Evolutionary conservation across 2,329 filamentous ascomycete species (phyloP).

Genomic region (Cladophialophora chaetospira): DNA sequence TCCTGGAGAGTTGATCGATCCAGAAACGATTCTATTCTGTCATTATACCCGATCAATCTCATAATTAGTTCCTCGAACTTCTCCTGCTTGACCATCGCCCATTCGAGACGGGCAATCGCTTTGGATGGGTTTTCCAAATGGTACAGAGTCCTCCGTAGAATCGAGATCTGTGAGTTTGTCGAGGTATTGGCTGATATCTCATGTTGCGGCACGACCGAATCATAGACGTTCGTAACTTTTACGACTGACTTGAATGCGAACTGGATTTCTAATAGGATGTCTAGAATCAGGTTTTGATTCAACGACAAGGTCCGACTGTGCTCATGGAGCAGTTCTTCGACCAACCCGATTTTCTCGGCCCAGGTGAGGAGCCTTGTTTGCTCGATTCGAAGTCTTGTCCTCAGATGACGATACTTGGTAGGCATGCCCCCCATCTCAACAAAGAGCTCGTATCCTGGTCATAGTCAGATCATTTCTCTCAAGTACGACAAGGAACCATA

Average conservation of each 20-base stretch:
- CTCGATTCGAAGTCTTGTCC: constrained; percentile 9
- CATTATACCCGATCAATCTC: constrained; percentile 13
- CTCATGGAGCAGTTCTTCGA: constrained; percentile 11
- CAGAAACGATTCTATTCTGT: constrained; percentile 2
- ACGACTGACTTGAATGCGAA: constrained; percentile 1
- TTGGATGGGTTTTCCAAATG: neutral
- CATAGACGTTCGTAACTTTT: too few species aligned
- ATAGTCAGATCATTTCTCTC: too few species aligned
- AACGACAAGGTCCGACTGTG: constrained; percentile 3
- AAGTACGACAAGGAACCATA: too few species aligned
- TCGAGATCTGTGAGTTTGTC: too few species aligned
- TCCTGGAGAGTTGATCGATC: neutral
- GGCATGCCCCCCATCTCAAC: constrained; percentile 12
- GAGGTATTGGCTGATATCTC: too few species aligned
- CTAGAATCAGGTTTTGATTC: constrained; percentile 9
- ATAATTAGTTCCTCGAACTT: constrained; percentile 1
- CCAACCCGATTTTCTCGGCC: constrained; percentile 11
- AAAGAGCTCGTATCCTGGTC: constrained; percentile 15
- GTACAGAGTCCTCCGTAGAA: too few species aligned
- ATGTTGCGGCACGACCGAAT: too few species aligned
- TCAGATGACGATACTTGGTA: constrained; percentile 2
- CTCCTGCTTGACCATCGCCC: constrained; percentile 6
- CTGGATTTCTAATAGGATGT: constrained; percentile 16
- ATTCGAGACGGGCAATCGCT: constrained; percentile 1
- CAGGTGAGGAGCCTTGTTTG: constrained; percentile 13